Evolutionary conservation across 176 grass and related monocot species (phyloP), one percentile per base, ranked within the genome.

Genomic region (Oryza longistaminata): DNA sequence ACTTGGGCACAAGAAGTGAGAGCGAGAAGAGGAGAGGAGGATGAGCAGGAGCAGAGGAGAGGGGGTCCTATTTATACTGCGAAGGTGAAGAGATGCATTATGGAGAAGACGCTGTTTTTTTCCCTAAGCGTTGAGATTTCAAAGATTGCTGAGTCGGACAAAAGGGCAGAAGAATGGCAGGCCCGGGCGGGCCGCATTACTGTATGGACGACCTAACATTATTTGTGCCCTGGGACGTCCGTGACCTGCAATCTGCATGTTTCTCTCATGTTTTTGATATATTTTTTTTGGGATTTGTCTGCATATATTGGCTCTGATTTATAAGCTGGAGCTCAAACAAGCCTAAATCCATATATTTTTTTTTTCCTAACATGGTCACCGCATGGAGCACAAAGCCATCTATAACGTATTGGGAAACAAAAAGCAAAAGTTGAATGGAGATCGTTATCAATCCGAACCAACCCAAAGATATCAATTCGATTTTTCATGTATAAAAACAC

Each of bases 41-140:
- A 11, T 83, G 89, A 17, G 73, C 6, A 44, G 74, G 40, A 46
- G 40, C 84, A 90, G 61, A 74, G 84, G n/a, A 3, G 35, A 73
- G 27, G 74, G 46, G 79, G 44, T 19, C 15, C 29, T 90, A 87
- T 90, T 87, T 90, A 90, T 90, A 87, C 9, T 3, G 83, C 3
- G 44, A 21, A 11, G 72, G 12, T 11, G 40, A 35, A 29, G 76
- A 37, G 14, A 52, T 1, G 71, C 19, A 40, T 42, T 64, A 9
- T 66, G 52, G 13, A 66, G 42, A 61, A 50, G 69, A 15, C 27
- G 16, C 22, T 80, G 0, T 35, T 17, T 21, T 74, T 48, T 7
- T 40, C 34, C 35, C 35, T 61, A 8, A 44, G 37, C 12, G 1
- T 66, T 35, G 42, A 39, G 64, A 21, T 68, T 84, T 84, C 62